Evolutionary conservation across 495 filamentous ascomycete genomes (phyloP), one percentile per base, ranked within the genome.

Genomic region (Neohortaea acidophila): DNA sequence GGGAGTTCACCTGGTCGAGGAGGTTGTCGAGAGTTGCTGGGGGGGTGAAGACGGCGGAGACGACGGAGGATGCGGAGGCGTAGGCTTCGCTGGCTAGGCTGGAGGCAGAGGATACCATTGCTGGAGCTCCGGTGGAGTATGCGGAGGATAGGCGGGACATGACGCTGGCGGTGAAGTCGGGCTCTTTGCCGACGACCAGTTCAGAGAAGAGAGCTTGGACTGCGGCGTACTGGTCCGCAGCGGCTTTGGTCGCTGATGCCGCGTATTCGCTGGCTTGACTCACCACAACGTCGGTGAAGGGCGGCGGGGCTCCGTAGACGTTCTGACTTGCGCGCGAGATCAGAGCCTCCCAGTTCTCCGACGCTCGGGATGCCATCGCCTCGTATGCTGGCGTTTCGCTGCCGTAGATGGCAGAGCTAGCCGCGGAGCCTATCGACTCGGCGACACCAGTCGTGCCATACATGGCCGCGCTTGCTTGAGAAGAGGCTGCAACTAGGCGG

Each of bases 91-190:
- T 62, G n/a, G 66, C 66, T 33, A 66, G 68, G 42, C 65, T 70
- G 4, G 68, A 71, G 5, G 66, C 70, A 18, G 66, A 65, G 1
- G 69, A 65, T n/a, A 36, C 51, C 11, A 38, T 49, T 20, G 31
- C 58, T 21, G 64, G 71, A 31, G 75, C 73, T 0, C 66, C 66
- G 1, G 65, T 70, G 45, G 70, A 63, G 50, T 75, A 75, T 2
- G 75, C 81, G 2, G 70, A 72, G 22, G 66, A 67, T 4, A 94
- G 66, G 15, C 77, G 69, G 38, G 62, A 73, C 61, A 84, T 69
- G 0, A 86, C 77, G 40, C 77, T 81, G 46, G 94, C 82, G 0
- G 79, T 83, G 49, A 82, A 93, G 11, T 75, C 69, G 4, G 82
- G 79, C 53, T 93, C 81, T 56, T 76, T 80, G 18, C 80, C 85